Percentiles rank a stretch among this genome's conserved stretches.
Conservation (phyloP, 768 basidiomycete species). For the Macrolepiota dolichaula region DNA sequence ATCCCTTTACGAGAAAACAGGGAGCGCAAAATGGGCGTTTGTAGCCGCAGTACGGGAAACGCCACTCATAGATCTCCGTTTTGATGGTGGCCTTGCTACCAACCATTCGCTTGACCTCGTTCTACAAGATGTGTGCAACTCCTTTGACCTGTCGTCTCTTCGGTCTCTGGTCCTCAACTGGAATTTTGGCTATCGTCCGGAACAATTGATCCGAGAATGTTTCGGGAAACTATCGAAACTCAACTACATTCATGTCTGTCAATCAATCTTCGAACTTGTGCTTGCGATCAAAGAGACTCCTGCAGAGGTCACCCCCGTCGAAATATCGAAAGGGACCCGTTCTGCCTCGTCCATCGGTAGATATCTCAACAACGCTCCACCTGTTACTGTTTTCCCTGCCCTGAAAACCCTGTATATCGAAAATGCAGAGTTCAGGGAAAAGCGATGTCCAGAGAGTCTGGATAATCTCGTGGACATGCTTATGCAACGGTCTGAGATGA, state of each 20-base stretch:
- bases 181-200: neutral
- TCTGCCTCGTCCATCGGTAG: neutral
- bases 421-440: neutral
- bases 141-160: conserved; percentile 1
- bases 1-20: neutral
- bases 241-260: neutral
- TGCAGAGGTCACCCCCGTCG: neutral
- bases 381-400: conserved; percentile 5
- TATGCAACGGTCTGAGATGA: conserved; percentile 5
- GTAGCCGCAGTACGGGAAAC: neutral
- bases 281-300: neutral
- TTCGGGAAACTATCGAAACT: conserved; percentile 2
- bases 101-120: neutral
- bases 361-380: neutral
- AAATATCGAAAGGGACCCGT: neutral
- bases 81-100: neutral
- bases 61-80: neutral
- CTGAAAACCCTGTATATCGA: neutral
- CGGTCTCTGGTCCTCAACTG: neutral
- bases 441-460: neutral
- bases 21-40: neutral
- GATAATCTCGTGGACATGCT: neutral
- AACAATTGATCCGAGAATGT: neutral
- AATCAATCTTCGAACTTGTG: neutral
- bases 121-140: neutral